These are phyloP conservation scores for Ramaria rubella DNA, from an alignment of 768 basidiomycete species.

Conservation along the genomic window DNA sequence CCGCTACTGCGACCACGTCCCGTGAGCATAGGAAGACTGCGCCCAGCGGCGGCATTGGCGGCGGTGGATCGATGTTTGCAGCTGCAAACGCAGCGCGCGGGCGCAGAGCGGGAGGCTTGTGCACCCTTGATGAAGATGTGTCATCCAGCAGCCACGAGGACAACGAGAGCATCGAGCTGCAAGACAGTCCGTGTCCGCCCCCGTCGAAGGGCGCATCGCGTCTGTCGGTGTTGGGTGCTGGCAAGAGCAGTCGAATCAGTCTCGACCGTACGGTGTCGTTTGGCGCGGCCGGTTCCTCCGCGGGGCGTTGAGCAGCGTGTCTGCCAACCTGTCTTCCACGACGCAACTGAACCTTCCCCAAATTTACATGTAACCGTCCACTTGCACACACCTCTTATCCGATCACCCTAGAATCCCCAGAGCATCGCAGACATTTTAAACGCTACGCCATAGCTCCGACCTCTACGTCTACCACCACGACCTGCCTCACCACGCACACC, in stretches of 20 bases:
- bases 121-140: slow-evolving; percentile 63
- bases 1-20: slow-evolving; percentile 44
- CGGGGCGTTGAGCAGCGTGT: neutral
- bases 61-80: slow-evolving; percentile 50
- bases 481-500: neutral
- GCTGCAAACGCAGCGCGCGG: slow-evolving; percentile 63
- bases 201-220: slow-evolving; percentile 49
- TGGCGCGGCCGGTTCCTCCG: neutral
- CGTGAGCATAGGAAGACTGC: slow-evolving; percentile 45
- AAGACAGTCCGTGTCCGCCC: slow-evolving; percentile 85
- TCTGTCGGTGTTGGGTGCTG: neutral
- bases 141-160: slow-evolving; percentile 56
- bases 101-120: slow-evolving; percentile 51
- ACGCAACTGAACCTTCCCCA: neutral
- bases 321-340: neutral
- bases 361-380: neutral
- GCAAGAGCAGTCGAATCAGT: neutral
- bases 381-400: neutral
- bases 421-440: slow-evolving; percentile 1
- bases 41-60: slow-evolving; percentile 37
- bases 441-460: neutral
- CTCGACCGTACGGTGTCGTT: slow-evolving; percentile 10
- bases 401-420: neutral
- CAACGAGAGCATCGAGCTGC: slow-evolving; percentile 71
- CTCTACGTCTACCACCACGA: neutral